Evolutionary conservation across 2,329 filamentous ascomycete genomes (phyloP), one percentile per base, ranked within the genome.

Genomic region (Nigrograna mackinnonii): DNA sequence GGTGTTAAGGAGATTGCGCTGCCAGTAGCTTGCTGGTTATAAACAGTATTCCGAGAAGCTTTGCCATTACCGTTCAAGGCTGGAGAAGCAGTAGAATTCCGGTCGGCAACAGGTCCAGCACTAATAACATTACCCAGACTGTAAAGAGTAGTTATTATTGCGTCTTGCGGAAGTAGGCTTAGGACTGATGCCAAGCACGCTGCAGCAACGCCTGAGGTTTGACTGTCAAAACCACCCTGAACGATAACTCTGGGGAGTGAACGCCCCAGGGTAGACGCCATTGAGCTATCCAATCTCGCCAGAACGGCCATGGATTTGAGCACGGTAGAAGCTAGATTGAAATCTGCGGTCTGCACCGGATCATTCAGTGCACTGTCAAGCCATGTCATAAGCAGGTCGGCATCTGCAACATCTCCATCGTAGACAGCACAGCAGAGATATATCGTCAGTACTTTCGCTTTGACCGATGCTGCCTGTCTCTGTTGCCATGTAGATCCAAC

Each of bases 71-170:
- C 79, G 52, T 85, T 83, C 20, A 71, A 47, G 6, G 68, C 61
- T 4, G 70, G 62, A 22, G 75, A 74, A 40, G 50, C 81, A 12
- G 78, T 58, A 21, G 55, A 61, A 49, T 52, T 66, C 48, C 76
- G 76, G 21, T 83, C 79, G 22, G 73, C 59, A 14, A 70, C 72
- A 5, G 79, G 77, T 35, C 81, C 83, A 4, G 90, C 85, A 55
- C 91, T 96, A 12, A 99, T 77, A 4, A 96, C 87, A 63, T 99
- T 99, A 16, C 94, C 94, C n/a, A 99, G 78, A 0, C 91, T 94
- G 70, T 99, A 99, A 7, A 99, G 76, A 1, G 91, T 97, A 4
- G 91, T 95, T 53, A 99, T 97, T 24, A 96, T 82, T 24, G 91
- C 86, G 73, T 99, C 94, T 57, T 95, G 88, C 2, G 94, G 95